These are phyloP conservation scores for Scedosporium minutisporum DNA, from an alignment of 2,329 filamentous ascomycete genomes.

Conservation along the genomic window DNA sequence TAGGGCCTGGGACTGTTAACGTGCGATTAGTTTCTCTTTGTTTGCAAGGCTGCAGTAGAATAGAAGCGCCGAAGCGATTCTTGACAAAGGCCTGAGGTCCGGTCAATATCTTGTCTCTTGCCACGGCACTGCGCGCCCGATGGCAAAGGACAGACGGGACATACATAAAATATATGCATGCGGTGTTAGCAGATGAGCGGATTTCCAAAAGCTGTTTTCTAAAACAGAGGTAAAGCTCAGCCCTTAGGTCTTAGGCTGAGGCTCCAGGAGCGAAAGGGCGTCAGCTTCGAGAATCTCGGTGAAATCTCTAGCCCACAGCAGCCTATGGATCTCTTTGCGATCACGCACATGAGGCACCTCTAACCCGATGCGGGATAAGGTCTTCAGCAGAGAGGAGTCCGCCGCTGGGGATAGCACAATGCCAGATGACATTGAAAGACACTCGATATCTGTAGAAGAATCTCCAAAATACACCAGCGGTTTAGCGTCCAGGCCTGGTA, in stretches of 20 bases:
- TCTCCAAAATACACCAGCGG: conserved; percentile 46
- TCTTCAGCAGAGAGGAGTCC: conserved; percentile 19
- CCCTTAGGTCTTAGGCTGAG: not conserved
- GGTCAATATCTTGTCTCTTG: too few species aligned
- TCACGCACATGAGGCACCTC: conserved; percentile 26
- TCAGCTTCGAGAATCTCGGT: conserved; percentile 23
- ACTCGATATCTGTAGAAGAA: conserved; percentile 47
- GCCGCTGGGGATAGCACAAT: conserved; percentile 28
- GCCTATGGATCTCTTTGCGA: conserved; percentile 5
- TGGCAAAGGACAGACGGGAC: not conserved
- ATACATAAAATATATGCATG: too few species aligned
- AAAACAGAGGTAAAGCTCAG: not conserved
- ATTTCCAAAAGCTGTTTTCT: not conserved
- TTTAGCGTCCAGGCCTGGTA: conserved; percentile 9
- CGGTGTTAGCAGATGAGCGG: too few species aligned
- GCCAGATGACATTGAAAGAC: conserved; percentile 34
- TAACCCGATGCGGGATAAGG: conserved; percentile 27
- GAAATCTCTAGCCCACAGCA: conserved; percentile 36
- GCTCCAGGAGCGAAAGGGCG: not conserved
- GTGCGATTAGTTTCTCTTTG: too few species aligned
- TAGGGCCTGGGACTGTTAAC: too few species aligned
- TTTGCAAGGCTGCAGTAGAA: too few species aligned
- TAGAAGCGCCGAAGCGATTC: too few species aligned
- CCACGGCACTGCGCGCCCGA: not conserved
- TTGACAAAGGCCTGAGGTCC: too few species aligned